A percentile compares a stretch with the other conserved stretches of the same genome.
These are phyloP conservation scores for Carallia pectinifolia DNA, from an alignment of 345 rosid species.

Conservation along the genomic window DNA sequence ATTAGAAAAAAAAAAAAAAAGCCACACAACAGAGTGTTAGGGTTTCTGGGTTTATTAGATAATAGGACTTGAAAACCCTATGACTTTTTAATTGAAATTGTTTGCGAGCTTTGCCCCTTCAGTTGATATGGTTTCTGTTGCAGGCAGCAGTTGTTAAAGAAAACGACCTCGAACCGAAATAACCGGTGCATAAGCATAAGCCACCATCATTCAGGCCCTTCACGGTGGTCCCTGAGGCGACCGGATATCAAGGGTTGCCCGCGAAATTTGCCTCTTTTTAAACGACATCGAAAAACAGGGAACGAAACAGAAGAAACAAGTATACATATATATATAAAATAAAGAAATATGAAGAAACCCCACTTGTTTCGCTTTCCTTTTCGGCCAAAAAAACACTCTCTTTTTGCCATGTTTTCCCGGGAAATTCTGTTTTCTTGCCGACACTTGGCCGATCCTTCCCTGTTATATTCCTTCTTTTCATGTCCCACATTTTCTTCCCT, in stretches of 20 bases:
- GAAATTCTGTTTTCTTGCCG: slow-evolving; percentile 41
- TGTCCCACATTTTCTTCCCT: background rate
- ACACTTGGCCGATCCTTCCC: slow-evolving; percentile 38
- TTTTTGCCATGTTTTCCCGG: slow-evolving; percentile 27
- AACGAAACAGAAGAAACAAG: background rate
- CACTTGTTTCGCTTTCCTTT: background rate
- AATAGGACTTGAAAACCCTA: too few relatives aligned
- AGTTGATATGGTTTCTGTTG: too few relatives aligned
- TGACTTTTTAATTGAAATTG: too few relatives aligned
- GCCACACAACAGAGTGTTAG: too few relatives aligned
- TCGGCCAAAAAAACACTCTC: background rate
- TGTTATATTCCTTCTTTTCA: background rate
- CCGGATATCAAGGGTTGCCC: slow-evolving; percentile 56
- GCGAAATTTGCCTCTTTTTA: slow-evolving; percentile 45
- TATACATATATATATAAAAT: background rate
- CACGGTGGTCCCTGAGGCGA: slow-evolving; percentile 13
- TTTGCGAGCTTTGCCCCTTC: too few relatives aligned
- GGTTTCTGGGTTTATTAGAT: too few relatives aligned
- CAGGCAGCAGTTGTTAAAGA: too few relatives aligned
- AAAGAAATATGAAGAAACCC: background rate
- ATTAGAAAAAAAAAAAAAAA: too few relatives aligned
- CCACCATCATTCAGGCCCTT: too few relatives aligned
- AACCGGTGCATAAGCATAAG: slow-evolving; percentile 28
- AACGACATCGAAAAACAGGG: slow-evolving; percentile 22
- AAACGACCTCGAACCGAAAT: slow-evolving; percentile 25